Percentiles rank a stretch among this genome's conserved stretches.
These are phyloP conservation scores for Saccharomycopsis malanga DNA, from an alignment of 805 yeast species.

Conservation along the genomic window DNA sequence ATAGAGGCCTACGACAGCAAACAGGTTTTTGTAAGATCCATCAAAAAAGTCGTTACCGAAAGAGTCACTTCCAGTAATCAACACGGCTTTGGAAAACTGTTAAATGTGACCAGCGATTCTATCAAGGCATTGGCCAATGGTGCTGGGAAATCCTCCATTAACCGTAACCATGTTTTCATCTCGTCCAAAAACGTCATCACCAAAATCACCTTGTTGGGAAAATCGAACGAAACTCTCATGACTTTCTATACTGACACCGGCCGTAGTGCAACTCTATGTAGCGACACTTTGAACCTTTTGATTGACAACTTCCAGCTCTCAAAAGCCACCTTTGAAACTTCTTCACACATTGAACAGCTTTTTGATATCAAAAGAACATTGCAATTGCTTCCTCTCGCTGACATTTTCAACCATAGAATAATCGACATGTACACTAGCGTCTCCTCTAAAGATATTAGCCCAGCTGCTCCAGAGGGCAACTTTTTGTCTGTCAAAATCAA, in stretches of 20 bases:
- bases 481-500: slow-evolving; percentile 13
- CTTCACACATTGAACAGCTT: slow-evolving; percentile 14
- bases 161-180: slow-evolving; percentile 3
- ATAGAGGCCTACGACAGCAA: slow-evolving; percentile 5
- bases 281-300: slow-evolving; percentile 15
- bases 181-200: slow-evolving; percentile 14
- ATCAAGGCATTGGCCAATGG: slow-evolving; percentile 3
- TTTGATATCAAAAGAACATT: slow-evolving; percentile 16
- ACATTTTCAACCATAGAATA: slow-evolving; percentile 6
- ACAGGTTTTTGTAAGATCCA: slow-evolving; percentile 2
- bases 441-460: background rate
- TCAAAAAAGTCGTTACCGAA: slow-evolving; percentile 11
- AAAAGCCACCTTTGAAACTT: slow-evolving; percentile 13
- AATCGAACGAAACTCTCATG: slow-evolving; percentile 1
- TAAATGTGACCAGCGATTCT: background rate
- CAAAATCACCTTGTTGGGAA: slow-evolving; percentile 8
- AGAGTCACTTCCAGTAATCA: background rate
- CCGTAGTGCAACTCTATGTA: slow-evolving; percentile 15
- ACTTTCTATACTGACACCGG: slow-evolving; percentile 16
- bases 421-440: slow-evolving; percentile 9
- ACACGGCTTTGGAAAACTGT: background rate
- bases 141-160: background rate
- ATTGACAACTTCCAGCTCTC: slow-evolving; percentile 12
- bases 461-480: slow-evolving; percentile 4
- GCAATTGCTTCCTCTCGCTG: slow-evolving; percentile 17